Conservation (phyloP, 2,329 filamentous ascomycete genomes). For the Fusarium falciforme region DNA sequence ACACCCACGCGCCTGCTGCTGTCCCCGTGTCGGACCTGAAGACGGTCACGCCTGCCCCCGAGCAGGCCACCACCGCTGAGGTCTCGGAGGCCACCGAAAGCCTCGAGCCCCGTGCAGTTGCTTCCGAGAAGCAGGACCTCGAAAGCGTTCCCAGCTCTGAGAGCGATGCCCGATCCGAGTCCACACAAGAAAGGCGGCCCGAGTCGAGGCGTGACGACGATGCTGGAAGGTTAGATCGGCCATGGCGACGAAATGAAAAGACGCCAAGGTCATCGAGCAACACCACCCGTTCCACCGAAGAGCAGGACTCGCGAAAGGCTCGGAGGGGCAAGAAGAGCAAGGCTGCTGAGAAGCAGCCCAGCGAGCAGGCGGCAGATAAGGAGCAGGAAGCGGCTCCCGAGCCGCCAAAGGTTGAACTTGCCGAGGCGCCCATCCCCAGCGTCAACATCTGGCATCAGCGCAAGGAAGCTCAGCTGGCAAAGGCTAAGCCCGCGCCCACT, state of each 20-base stretch:
- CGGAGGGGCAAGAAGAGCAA: constrained; percentile 74
- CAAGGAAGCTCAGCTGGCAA: constrained; percentile 72
- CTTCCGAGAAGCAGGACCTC: constrained; percentile 49
- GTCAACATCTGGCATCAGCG: constrained; percentile 92
- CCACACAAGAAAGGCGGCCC: constrained; percentile 46
- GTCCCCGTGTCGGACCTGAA: constrained; percentile 44
- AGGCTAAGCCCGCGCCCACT: constrained; percentile 53
- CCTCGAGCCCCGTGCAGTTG: constrained; percentile 35
- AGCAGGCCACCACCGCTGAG: constrained; percentile 44
- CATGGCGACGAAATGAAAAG: constrained; percentile 57
- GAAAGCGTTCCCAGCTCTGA: constrained; percentile 52
- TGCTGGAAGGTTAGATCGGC: constrained; percentile 51
- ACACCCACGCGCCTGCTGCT: constrained; percentile 43
- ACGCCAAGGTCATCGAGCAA: constrained; percentile 71
- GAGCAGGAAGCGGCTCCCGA: constrained; percentile 59
- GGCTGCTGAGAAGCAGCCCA: constrained; percentile 53
- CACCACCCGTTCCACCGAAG: constrained; percentile 74
- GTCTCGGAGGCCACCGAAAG: constrained; percentile 39
- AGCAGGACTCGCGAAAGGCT: constrained; percentile 56
- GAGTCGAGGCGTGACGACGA: constrained; percentile 55
- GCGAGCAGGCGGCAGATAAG: constrained; percentile 67
- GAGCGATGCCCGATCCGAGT: constrained; percentile 51
- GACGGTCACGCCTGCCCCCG: constrained; percentile 31
- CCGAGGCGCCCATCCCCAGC: constrained; percentile 82
- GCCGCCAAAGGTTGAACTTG: constrained; percentile 72